phyloP scores from a whole-genome alignment of 1,284 basidiomycete genomes.

The Athelia sp. region DNA sequence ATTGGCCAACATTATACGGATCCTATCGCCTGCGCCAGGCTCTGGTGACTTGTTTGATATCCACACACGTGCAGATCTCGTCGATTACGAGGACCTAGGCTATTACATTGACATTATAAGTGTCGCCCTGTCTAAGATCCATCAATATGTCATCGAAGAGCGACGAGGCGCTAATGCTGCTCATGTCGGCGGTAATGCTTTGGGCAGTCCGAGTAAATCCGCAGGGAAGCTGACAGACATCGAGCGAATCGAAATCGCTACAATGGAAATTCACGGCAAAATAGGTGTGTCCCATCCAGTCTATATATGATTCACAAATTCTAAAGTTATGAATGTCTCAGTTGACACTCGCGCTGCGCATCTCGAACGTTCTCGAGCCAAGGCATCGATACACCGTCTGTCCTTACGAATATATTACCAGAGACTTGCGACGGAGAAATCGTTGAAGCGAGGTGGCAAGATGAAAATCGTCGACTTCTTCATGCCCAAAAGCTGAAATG shows the following conservation, averaged over 20 bases:
- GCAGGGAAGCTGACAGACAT: constrained; percentile 38
- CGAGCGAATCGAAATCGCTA: constrained; percentile 36
- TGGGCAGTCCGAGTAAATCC: constrained; percentile 25
- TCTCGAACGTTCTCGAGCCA: constrained; percentile 66
- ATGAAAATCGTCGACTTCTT: neutral
- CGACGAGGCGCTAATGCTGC: constrained; percentile 8
- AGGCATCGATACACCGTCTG: constrained; percentile 58
- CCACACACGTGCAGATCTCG: constrained; percentile 29
- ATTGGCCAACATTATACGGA: constrained; percentile 36
- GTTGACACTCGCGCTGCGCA: constrained; percentile 69
- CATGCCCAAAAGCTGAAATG: neutral
- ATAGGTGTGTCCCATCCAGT: constrained; percentile 47
- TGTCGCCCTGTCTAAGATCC: constrained; percentile 51
- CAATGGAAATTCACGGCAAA: constrained; percentile 52
- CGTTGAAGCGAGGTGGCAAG: neutral
- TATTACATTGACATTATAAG: constrained; percentile 50
- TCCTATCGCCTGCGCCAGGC: constrained; percentile 28
- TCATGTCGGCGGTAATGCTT: neutral
- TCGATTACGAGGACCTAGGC: constrained; percentile 54
- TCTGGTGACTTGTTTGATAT: constrained; percentile 39
- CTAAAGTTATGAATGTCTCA: constrained; percentile 19
- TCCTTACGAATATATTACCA: constrained; percentile 62
- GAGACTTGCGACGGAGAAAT: constrained; percentile 29
- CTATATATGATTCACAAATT: neutral
- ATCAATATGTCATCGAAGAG: constrained; percentile 50